Evolutionary conservation across 805 yeast genomes (phyloP).

Genomic region (Kuraishia floccosa): DNA sequence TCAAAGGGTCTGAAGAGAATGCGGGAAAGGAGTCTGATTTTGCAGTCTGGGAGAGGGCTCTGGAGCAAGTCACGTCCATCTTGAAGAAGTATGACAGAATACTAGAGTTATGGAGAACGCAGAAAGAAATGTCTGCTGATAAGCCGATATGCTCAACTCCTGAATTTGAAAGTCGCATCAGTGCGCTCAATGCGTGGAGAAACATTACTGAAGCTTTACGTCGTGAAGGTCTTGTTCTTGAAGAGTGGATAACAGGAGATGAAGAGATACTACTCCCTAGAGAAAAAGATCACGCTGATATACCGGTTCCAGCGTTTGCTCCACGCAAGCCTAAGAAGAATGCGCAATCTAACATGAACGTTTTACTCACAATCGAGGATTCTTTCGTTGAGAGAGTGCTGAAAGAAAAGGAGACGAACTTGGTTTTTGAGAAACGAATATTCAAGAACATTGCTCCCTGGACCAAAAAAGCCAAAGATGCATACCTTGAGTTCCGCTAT

Average conservation of each 20-base stretch:
- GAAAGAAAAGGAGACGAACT: slow-evolving; percentile 68
- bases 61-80: slow-evolving; percentile 39
- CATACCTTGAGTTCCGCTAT: slow-evolving; percentile 50
- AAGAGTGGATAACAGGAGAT: slow-evolving; percentile 77
- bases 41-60: slow-evolving; percentile 16
- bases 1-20: slow-evolving; percentile 20
- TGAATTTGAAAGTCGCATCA: slow-evolving; percentile 54
- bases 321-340: background rate
- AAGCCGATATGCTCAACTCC: slow-evolving; percentile 59
- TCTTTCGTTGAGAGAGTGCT: slow-evolving; percentile 75
- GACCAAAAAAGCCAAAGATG: slow-evolving; percentile 69
- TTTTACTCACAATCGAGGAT: slow-evolving; percentile 12
- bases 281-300: background rate
- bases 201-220: slow-evolving; percentile 62
- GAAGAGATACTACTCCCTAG: slow-evolving; percentile 47
- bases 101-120: slow-evolving; percentile 70
- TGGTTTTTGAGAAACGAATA: slow-evolving; percentile 59
- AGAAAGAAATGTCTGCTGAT: slow-evolving; percentile 67
- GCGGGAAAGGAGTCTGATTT: slow-evolving; percentile 5
- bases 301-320: background rate
- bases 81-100: slow-evolving; percentile 54
- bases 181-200: slow-evolving; percentile 78
- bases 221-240: slow-evolving; percentile 47
- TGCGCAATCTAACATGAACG: background rate
- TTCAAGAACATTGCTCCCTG: slow-evolving; percentile 67